These are phyloP conservation scores for Tillandsia fasciculata DNA, from an alignment of 176 grass and related monocot genomes.

Conservation along the genomic window DNA sequence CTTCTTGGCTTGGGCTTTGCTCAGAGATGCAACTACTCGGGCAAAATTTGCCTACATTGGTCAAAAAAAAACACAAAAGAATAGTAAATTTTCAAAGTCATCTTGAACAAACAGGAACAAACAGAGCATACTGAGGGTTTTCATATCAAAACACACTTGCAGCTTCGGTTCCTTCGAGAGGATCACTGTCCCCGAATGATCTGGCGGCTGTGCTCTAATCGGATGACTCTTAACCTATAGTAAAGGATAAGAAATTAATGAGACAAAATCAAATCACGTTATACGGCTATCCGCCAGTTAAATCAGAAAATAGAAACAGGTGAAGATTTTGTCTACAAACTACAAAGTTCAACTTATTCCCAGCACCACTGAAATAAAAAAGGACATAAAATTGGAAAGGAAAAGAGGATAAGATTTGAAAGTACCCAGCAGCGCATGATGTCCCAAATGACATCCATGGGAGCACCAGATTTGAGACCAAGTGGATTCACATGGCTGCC, in stretches of 20 bases:
- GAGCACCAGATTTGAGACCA: conserved; percentile 40
- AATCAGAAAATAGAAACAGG: no score
- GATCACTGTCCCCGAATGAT: conserved; percentile 54
- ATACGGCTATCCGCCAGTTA: neutral
- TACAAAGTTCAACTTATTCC: neutral
- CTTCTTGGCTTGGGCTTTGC: conserved; percentile 82
- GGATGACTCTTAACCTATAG: conserved; percentile 87
- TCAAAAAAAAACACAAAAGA: conserved; percentile 1
- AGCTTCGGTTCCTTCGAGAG: conserved; percentile 61
- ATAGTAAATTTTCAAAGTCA: neutral
- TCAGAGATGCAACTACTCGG: conserved; percentile 52
- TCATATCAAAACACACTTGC: conserved; percentile 38
- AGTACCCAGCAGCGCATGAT: conserved; percentile 50
- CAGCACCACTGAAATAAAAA: neutral
- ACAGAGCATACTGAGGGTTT: neutral
- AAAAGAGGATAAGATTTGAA: neutral
- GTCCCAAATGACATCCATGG: conserved; percentile 51
- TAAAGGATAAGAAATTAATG: neutral
- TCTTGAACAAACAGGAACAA: neutral
- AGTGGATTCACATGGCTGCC: conserved; percentile 49
- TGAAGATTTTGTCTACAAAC: no score
- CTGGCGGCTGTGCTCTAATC: conserved; percentile 57
- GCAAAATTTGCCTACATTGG: conserved; percentile 66
- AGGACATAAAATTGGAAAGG: neutral
- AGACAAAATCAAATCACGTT: neutral